Evolutionary conservation across 1,284 basidiomycete genomes (phyloP).

Genomic region (Moesziomyces aphidis): DNA sequence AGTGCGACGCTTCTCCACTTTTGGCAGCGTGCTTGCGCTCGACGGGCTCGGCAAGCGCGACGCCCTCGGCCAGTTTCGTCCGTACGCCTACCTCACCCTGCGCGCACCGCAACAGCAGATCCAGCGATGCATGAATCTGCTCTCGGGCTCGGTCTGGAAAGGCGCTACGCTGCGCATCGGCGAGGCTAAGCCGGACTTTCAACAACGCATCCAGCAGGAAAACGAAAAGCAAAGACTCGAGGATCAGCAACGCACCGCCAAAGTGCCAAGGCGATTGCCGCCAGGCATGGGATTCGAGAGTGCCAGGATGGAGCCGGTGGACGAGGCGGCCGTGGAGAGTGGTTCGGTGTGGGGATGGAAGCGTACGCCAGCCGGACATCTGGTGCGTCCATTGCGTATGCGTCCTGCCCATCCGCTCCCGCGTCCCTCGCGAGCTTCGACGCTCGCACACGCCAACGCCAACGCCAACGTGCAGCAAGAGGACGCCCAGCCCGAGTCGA

Average conservation of each 20-base stretch:
- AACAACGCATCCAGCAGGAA: conserved; percentile 33
- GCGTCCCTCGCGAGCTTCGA: conserved; percentile 26
- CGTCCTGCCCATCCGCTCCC: conserved; percentile 57
- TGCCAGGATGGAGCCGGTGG: conserved; percentile 44
- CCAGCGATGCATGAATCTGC: conserved; percentile 47
- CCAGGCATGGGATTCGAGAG: conserved; percentile 52
- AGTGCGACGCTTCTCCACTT: conserved; percentile 51
- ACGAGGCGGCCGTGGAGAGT: conserved; percentile 35
- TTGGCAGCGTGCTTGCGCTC: conserved; percentile 50
- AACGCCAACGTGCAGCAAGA: background rate
- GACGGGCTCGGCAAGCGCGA: conserved; percentile 50
- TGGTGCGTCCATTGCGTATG: conserved; percentile 62
- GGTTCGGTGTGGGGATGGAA: conserved; percentile 65
- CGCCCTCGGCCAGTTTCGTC: conserved; percentile 43
- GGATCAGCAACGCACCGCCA: conserved; percentile 16
- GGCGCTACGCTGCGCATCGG: conserved; percentile 60
- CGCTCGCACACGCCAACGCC: conserved; percentile 11
- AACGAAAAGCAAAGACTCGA: conserved; percentile 21
- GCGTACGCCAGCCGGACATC: conserved; percentile 57
- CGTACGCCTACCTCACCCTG: conserved; percentile 57
- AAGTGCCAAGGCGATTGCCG: conserved; percentile 38
- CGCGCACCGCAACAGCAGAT: conserved; percentile 48
- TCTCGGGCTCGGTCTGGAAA: conserved; percentile 64
- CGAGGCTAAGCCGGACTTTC: conserved; percentile 54
- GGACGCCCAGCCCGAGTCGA: conserved; percentile 13